Evolutionary conservation across 148 eudicot species (phyloP), one percentile per base, ranked within the genome.

Genomic region (Chenopodium formosanum): DNA sequence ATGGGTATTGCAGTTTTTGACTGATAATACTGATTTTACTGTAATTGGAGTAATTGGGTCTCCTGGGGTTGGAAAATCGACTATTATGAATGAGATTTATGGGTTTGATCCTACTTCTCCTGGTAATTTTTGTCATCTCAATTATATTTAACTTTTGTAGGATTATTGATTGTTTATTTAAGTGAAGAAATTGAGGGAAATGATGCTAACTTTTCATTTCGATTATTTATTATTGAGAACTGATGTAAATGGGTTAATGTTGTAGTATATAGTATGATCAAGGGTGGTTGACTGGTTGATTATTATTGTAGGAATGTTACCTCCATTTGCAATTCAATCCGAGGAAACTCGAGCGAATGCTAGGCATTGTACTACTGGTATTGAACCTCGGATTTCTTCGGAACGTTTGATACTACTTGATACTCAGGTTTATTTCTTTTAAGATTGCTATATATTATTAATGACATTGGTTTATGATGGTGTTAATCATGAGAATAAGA

Each of bases 31-130:
- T 23, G 98, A 95, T 19, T 95, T 95, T 70, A 92, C 93, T 23
- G 97, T 95, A 85, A 89, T 95, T 64, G 98, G 98, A 48, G 91
- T 95, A 66, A 90, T 95, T 70, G 97, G 98, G 71, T 94, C 97
- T 1, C 90, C 92, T 48, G 97, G 97, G 16, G 97, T 87, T 22
- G 98, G 98, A 27, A 95, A 95, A 80, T 93, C 98, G 1, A 92
- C 98, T 11, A 88, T 95, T 29, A 58, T 95, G 91, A 95, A 95
- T 77, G 91, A 88, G 84, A 88, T 95, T 79, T 95, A 93, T 88
- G 97, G 97, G 74, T 95, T 91, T 79, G 94, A 95, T 87, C 87
- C 90, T 83, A 82, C 87, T 60, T 93, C 97, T 62, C 93, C 94
- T 62, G 97, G 98, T 93, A 86, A 77, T 82, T 25, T 80, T 60